phyloP scores from a whole-genome alignment of 495 filamentous ascomycete genomes.

The Aspergillus taichungensis region DNA sequence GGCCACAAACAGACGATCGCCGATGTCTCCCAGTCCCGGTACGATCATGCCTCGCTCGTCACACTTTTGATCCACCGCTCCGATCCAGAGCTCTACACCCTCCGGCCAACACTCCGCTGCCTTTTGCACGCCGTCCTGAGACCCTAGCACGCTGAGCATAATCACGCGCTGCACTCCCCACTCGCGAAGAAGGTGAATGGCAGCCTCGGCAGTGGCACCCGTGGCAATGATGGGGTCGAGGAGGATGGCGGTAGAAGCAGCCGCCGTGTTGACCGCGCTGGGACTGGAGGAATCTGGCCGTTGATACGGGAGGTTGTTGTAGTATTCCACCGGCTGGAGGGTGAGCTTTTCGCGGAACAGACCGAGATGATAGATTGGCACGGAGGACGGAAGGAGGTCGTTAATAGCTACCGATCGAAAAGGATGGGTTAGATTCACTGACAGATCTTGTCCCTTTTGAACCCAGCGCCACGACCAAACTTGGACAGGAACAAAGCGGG shows the following conservation, averaged over 20 bases:
- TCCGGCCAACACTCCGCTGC: slow-evolving; percentile 68
- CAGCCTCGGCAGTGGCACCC: slow-evolving; percentile 79
- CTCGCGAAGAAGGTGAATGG: slow-evolving; percentile 79
- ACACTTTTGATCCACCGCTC: slow-evolving; percentile 63
- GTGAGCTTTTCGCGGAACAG: slow-evolving; percentile 82
- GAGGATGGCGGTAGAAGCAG: slow-evolving; percentile 62
- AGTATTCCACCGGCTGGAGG: slow-evolving; percentile 91
- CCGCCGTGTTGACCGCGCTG: slow-evolving; percentile 26
- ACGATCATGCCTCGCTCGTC: slow-evolving; percentile 80
- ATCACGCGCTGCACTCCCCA: slow-evolving; percentile 83
- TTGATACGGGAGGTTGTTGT: slow-evolving; percentile 90
- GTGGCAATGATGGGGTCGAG: slow-evolving; percentile 93
- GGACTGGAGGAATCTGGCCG: slow-evolving; percentile 21
- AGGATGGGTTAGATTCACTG: slow-evolving; percentile 4
- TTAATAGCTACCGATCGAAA: slow-evolving; percentile 51
- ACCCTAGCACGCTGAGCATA: slow-evolving; percentile 68
- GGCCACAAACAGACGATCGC: slow-evolving; percentile 86
- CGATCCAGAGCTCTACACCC: slow-evolving; percentile 73
- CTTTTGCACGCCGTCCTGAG: slow-evolving; percentile 51
- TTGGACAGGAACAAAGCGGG: neutral
- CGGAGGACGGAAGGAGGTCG: slow-evolving; percentile 69
- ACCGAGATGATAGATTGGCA: slow-evolving; percentile 86
- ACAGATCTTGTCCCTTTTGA: neutral
- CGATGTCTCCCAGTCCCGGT: slow-evolving; percentile 85
- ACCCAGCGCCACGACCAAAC: neutral